Evolutionary conservation across 331 rosid species (phyloP).

Genomic region (Rosa hybrid): DNA sequence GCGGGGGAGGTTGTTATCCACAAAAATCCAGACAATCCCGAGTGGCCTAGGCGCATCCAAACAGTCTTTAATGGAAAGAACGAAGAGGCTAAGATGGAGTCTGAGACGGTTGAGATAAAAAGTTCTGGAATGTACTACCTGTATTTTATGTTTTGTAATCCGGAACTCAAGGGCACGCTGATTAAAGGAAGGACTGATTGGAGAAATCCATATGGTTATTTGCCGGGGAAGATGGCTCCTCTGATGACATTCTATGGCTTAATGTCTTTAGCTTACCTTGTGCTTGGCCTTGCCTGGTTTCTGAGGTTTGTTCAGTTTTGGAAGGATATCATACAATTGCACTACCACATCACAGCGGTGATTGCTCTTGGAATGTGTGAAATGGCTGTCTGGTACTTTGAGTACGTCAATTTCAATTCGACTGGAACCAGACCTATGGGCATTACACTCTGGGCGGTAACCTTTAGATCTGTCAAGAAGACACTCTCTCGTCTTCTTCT

Average conservation of each 20-base stretch:
- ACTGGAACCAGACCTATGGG: constrained; percentile 91
- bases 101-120: constrained; percentile 39
- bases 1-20: constrained; percentile 73
- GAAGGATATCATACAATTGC: constrained; percentile 80
- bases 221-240: constrained; percentile 92
- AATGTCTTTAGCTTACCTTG: constrained; percentile 82
- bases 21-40: constrained; percentile 40
- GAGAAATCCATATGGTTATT: constrained; percentile 83
- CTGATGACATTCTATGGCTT: constrained; percentile 74
- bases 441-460: constrained; percentile 88
- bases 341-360: constrained; percentile 81
- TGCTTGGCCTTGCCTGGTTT: constrained; percentile 82
- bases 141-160: constrained; percentile 84
- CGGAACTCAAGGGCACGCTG: constrained; percentile 60
- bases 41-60: constrained; percentile 61
- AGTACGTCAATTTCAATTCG: constrained; percentile 81
- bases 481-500: constrained; percentile 82
- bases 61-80: constrained; percentile 61
- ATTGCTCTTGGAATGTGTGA: constrained; percentile 98
- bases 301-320: constrained; percentile 75
- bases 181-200: constrained; percentile 78
- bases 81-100: constrained; percentile 37
- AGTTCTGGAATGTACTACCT: constrained; percentile 88
- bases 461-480: constrained; percentile 79
- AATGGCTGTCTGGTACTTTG: constrained; percentile 96